These are phyloP conservation scores for Porphyridium purpureum DNA, from an alignment of 23 red algal species.

Conservation along the genomic window DNA sequence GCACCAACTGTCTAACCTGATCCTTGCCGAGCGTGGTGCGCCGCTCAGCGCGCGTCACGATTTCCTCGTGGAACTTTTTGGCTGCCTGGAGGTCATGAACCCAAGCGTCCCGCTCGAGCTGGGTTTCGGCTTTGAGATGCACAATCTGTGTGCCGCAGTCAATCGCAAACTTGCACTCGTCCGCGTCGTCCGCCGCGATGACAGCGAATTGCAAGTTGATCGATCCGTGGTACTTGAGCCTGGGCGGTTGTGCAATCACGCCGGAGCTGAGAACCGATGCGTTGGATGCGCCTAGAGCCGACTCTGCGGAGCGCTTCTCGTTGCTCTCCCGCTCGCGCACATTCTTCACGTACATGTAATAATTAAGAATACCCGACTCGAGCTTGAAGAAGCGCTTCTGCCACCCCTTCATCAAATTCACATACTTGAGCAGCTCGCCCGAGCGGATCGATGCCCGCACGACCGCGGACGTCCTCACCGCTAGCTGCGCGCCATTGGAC, in stretches of 20 bases:
- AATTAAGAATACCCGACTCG: conserved; percentile 24
- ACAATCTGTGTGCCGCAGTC: conserved; percentile 72
- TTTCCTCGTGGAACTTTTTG: conserved; percentile 38
- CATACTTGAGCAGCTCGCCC: conserved; percentile 35
- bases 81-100: conserved; percentile 36
- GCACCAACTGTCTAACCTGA: not conserved
- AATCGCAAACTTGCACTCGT: conserved; percentile 57
- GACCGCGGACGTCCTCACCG: too few species aligned
- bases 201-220: conserved; percentile 73
- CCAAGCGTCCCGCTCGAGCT: conserved; percentile 68
- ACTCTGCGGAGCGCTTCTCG: not conserved
- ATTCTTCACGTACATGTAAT: conserved; percentile 11
- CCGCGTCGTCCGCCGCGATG: conserved; percentile 58
- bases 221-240: conserved; percentile 1
- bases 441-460: too few species aligned
- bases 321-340: not conserved
- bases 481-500: too few species aligned
- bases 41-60: conserved; percentile 44
- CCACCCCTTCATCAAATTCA: conserved; percentile 25
- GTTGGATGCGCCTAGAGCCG: not conserved
- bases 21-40: conserved; percentile 3
- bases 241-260: not conserved
- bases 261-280: not conserved
- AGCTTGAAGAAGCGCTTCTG: conserved; percentile 14
- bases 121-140: conserved; percentile 50